Conservation (phyloP, 208 protist genomes). For the Leishmania aethiopica region DNA sequence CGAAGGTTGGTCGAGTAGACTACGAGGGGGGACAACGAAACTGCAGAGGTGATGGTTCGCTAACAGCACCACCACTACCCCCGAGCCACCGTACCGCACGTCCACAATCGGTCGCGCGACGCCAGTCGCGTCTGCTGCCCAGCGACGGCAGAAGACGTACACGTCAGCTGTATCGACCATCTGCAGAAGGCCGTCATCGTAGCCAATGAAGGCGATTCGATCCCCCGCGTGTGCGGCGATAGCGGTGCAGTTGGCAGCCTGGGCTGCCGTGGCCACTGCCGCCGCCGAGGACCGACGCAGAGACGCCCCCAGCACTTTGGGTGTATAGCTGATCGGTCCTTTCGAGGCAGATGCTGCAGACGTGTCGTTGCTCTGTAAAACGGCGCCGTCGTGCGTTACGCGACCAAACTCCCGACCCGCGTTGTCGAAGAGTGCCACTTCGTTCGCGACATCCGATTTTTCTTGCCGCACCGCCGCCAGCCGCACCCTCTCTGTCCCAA, state of each 20-base stretch:
- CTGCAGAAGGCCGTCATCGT: slow-evolving; percentile 75
- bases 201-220: slow-evolving; percentile 43
- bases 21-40: slow-evolving; percentile 25
- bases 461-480: slow-evolving; percentile 8
- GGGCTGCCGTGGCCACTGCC: neutral
- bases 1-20: slow-evolving; percentile 28
- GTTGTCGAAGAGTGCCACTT: slow-evolving; percentile 26
- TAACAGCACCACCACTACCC: slow-evolving; percentile 24
- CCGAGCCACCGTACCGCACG: slow-evolving; percentile 12
- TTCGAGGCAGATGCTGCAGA: neutral
- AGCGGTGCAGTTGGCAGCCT: slow-evolving; percentile 10
- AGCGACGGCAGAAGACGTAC: slow-evolving; percentile 65
- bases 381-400: slow-evolving; percentile 18
- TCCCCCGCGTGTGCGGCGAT: slow-evolving; percentile 24
- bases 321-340: slow-evolving; percentile 7
- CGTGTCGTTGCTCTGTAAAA: neutral
- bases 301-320: neutral
- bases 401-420: slow-evolving; percentile 19
- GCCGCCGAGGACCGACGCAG: neutral
- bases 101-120: slow-evolving; percentile 14
- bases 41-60: slow-evolving; percentile 7
- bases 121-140: slow-evolving; percentile 18
- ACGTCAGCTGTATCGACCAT: slow-evolving; percentile 69
- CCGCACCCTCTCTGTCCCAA: slow-evolving; percentile 19
- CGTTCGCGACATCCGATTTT: neutral